Percentiles rank a stretch among this genome's conserved stretches.
These are phyloP conservation scores for Lasiosphaeria ovina DNA, from an alignment of 495 filamentous ascomycete genomes.

Conservation along the genomic window DNA sequence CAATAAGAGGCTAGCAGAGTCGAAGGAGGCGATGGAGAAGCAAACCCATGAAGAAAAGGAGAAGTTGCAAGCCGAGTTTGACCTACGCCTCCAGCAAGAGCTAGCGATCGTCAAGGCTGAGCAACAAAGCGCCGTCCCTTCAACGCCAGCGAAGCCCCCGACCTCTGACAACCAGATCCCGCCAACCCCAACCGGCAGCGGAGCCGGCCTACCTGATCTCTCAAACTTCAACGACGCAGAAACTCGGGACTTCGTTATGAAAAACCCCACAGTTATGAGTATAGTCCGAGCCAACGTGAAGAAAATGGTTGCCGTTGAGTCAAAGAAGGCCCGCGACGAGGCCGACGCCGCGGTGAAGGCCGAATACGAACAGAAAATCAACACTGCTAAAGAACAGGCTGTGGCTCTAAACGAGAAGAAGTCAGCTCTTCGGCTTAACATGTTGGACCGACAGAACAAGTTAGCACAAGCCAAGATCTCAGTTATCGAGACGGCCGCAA, in stretches of 20 bases:
- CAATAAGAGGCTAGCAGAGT: slow-evolving; percentile 67
- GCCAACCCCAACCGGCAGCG: slow-evolving; percentile 30
- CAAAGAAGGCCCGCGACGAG: slow-evolving; percentile 57
- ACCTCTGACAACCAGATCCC: slow-evolving; percentile 22
- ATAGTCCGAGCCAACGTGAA: slow-evolving; percentile 70
- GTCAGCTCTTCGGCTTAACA: slow-evolving; percentile 68
- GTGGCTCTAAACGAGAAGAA: slow-evolving; percentile 61
- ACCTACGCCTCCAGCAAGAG: slow-evolving; percentile 65
- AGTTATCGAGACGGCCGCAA: slow-evolving; percentile 73
- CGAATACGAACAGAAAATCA: slow-evolving; percentile 51
- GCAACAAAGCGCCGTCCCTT: slow-evolving; percentile 36
- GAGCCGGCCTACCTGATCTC: slow-evolving; percentile 37
- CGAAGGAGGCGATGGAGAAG: slow-evolving; percentile 45
- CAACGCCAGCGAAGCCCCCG: slow-evolving; percentile 34
- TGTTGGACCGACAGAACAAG: slow-evolving; percentile 70
- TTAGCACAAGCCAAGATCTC: slow-evolving; percentile 67
- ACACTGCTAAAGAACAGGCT: slow-evolving; percentile 50
- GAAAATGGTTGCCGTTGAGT: slow-evolving; percentile 54
- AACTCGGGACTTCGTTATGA: slow-evolving; percentile 61
- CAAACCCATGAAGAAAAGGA: slow-evolving; percentile 54
- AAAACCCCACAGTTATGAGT: slow-evolving; percentile 60
- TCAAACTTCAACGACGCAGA: slow-evolving; percentile 56
- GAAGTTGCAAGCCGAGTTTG: slow-evolving; percentile 58
- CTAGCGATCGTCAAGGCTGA: slow-evolving; percentile 53
- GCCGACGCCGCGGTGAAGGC: slow-evolving; percentile 40